Evolutionary conservation across 2,329 filamentous ascomycete species (phyloP), one percentile per base, ranked within the genome.

Genomic region (Aureobasidium leucospermi): DNA sequence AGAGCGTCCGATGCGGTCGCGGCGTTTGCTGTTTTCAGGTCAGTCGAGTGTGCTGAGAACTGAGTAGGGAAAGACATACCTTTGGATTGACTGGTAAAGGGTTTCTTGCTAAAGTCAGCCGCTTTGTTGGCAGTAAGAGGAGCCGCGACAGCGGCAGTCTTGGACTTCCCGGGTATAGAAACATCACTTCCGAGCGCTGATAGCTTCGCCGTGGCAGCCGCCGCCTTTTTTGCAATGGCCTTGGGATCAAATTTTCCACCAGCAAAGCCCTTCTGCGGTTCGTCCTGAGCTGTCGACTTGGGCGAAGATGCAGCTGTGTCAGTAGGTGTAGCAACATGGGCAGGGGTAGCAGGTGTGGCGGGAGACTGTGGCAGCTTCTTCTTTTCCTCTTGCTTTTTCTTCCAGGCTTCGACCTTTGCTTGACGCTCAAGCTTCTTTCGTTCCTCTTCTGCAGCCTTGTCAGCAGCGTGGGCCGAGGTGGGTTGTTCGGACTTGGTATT

Each of bases 361-460:
- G 55, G 58, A 43, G 56, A 41, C 34, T 47, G 51, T 23, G 46
- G 59, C 84, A 85, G 80, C 67, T 88, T 67, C 70, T 89, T 89
- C 70, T 89, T 89, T 66, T 87, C 86, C 66, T 87, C 79, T 70
- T 90, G 87, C 74, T 92, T 93, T 74, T 90, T 88, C 75, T 96
- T 96, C 92, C 91, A 96, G 60, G 89, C 89, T 71, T 93, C 89
- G 31, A 96, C 76, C 70, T 90, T 92, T 31, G 89, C 89, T 45
- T 91, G 79, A 63, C 89, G 81, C 72, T 93, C 89, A 52, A 64
- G 62, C 56, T 64, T 60, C 71, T 92, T 90, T 69, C 88, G 80
- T 72, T 93, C 89, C 53, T 64, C 63, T 52, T 64, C 62, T 71
- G 91, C 90, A 70, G 83, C 79, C 67, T 85, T 85, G 43, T 63